Conservation (phyloP, 352 stramenopile species). For the Elongisporangium prolatum region DNA sequence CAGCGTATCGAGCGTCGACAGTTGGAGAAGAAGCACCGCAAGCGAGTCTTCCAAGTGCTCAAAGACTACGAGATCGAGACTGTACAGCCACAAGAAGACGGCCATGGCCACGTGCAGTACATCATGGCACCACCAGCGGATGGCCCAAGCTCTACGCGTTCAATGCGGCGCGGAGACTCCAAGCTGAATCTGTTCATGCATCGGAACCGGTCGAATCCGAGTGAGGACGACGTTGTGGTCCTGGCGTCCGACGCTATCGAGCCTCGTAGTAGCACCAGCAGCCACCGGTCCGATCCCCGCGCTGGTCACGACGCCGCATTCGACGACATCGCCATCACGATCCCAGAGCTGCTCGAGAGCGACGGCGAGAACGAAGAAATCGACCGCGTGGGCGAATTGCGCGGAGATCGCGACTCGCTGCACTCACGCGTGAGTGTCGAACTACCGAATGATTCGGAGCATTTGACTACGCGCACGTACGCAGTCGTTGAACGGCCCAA, state of each 20-base stretch:
- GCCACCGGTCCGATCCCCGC: neutral
- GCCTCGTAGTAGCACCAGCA: neutral
- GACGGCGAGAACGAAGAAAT: neutral
- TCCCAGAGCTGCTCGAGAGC: neutral
- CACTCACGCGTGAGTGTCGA: neutral
- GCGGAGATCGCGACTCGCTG: neutral
- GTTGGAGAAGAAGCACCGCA: constrained; percentile 45
- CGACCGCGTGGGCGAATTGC: neutral
- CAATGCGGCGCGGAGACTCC: neutral
- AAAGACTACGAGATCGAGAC: constrained; percentile 44
- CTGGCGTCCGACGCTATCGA: constrained; percentile 17
- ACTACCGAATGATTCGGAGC: neutral
- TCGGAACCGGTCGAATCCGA: neutral
- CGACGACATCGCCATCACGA: neutral
- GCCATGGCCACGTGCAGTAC: constrained; percentile 5
- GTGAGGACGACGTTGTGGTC: constrained; percentile 12
- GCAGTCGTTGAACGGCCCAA: constrained; percentile 21
- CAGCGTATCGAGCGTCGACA: constrained; percentile 48
- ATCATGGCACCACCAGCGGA: neutral
- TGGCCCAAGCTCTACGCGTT: constrained; percentile 7
- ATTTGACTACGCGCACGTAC: constrained; percentile 16
- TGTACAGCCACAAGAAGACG: constrained; percentile 9
- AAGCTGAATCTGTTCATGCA: neutral
- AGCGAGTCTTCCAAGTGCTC: constrained; percentile 49
- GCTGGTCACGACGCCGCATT: neutral